A percentile compares a stretch with the other conserved stretches of the same genome.
Evolutionary conservation across 1,284 basidiomycete species (phyloP).

Genomic region (Irpex rosettiformis): DNA sequence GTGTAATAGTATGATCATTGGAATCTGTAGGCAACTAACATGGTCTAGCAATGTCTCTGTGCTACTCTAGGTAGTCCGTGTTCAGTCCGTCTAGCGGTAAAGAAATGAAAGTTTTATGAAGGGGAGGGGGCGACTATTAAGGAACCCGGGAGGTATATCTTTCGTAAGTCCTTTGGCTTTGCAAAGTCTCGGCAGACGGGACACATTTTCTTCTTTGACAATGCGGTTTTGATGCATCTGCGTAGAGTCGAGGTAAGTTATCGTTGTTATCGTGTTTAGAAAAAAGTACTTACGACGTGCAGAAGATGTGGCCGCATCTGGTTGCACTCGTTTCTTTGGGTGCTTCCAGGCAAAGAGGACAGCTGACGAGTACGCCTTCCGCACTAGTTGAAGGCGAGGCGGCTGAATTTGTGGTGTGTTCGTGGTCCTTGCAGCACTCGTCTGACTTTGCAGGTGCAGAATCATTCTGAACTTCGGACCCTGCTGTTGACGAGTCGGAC

Average conservation of each 20-base stretch:
- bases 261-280: background rate
- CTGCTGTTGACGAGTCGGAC: too few species aligned
- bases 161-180: conserved; percentile 19
- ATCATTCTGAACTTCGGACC: too few species aligned
- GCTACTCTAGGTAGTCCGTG: background rate
- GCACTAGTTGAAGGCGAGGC: background rate
- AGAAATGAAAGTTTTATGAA: background rate
- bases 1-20: too few species aligned
- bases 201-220: conserved; percentile 20
- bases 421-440: background rate
- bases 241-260: background rate
- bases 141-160: conserved; percentile 19
- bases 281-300: conserved; percentile 21
- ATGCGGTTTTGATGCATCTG: conserved; percentile 24
- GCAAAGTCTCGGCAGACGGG: conserved; percentile 26
- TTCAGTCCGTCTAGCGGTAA: background rate
- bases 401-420: background rate
- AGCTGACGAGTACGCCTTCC: conserved; percentile 16
- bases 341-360: conserved; percentile 28
- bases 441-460: background rate
- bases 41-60: background rate
- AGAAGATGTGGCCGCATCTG: conserved; percentile 28
- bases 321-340: conserved; percentile 22
- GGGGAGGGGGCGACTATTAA: background rate
- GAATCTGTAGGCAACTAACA: too few species aligned